Percentiles rank a stretch among this genome's conserved stretches.
phyloP scores from a whole-genome alignment of 176 grass and related monocot species.

The Chloris gayana region DNA sequence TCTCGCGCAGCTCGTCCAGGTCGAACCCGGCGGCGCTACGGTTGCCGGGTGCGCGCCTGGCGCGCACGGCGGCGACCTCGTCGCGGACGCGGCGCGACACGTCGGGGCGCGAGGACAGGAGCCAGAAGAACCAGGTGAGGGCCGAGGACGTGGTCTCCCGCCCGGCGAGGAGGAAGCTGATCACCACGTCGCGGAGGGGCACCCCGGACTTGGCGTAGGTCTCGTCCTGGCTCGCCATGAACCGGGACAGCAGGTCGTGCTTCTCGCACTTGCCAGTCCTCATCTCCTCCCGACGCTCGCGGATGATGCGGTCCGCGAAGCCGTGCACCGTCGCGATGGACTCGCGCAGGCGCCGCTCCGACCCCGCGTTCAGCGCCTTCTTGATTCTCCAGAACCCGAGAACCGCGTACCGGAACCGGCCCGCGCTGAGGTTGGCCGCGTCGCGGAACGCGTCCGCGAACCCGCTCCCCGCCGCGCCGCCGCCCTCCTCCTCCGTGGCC shows the following conservation, averaged over 20 bases:
- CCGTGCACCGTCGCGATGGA: conserved; percentile 57
- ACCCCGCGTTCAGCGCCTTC: conserved; percentile 56
- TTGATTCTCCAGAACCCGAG: conserved; percentile 57
- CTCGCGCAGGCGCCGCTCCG: conserved; percentile 55
- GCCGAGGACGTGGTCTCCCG: conserved; percentile 67
- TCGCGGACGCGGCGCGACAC: conserved; percentile 56
- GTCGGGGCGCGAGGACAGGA: conserved; percentile 65
- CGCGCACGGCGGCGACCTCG: conserved; percentile 53
- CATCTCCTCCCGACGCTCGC: conserved; percentile 51
- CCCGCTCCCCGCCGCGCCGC: background rate
- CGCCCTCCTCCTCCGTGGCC: background rate
- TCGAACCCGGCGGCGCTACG: conserved; percentile 30
- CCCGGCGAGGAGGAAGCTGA: conserved; percentile 73
- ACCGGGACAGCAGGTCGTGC: conserved; percentile 64
- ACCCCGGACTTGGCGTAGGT: conserved; percentile 49
- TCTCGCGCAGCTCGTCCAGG: conserved; percentile 70
- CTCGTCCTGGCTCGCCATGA: conserved; percentile 49
- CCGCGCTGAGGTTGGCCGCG: conserved; percentile 55
- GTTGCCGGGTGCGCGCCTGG: background rate
- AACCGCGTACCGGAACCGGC: conserved; percentile 63
- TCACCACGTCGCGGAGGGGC: conserved; percentile 76
- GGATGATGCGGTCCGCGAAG: conserved; percentile 61
- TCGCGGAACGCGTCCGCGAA: conserved; percentile 71
- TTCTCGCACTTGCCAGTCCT: conserved; percentile 2
- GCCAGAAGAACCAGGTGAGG: conserved; percentile 91